phyloP scores from a whole-genome alignment of 2,329 filamentous ascomycete species.

The Didymella segeticola region DNA sequence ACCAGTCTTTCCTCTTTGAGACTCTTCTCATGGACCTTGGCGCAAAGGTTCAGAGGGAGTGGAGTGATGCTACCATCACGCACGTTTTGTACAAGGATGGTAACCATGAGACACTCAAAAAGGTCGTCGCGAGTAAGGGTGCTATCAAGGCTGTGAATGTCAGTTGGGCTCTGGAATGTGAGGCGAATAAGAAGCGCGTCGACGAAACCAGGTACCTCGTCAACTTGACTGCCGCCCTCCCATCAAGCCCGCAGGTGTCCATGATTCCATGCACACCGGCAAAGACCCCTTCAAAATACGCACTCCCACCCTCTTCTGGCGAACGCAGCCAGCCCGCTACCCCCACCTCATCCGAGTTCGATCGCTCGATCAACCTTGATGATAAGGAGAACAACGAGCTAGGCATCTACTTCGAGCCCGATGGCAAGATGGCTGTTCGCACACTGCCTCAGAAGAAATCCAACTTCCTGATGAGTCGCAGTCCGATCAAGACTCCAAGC shows the following conservation, averaged over 20 bases:
- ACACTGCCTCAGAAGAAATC: conserved; percentile 36
- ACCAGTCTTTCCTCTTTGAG: conserved; percentile 68
- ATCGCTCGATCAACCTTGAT: conserved; percentile 33
- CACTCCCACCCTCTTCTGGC: conserved; percentile 29
- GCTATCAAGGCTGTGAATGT: conserved; percentile 86
- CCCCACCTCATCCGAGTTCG: conserved; percentile 38
- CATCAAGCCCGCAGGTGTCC: conserved; percentile 27
- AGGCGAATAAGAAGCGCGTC: conserved; percentile 43
- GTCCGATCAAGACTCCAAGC: conserved; percentile 60
- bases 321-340: conserved; percentile 34
- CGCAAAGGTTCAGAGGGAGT: conserved; percentile 72
- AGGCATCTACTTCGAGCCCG: conserved; percentile 47
- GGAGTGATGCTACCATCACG: conserved; percentile 77
- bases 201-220: conserved; percentile 44
- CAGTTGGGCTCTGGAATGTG: conserved; percentile 78
- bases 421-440: conserved; percentile 57
- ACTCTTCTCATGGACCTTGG: conserved; percentile 83
- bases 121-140: conserved; percentile 74
- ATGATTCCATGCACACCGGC: conserved; percentile 39
- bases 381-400: conserved; percentile 48
- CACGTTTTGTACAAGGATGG: conserved; percentile 93
- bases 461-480: conserved; percentile 39
- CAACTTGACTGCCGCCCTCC: conserved; percentile 33
- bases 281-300: conserved; percentile 40
- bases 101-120: conserved; percentile 78